These are phyloP conservation scores for Teunomyces kruisii DNA, from an alignment of 805 yeast species.

Conservation along the genomic window DNA sequence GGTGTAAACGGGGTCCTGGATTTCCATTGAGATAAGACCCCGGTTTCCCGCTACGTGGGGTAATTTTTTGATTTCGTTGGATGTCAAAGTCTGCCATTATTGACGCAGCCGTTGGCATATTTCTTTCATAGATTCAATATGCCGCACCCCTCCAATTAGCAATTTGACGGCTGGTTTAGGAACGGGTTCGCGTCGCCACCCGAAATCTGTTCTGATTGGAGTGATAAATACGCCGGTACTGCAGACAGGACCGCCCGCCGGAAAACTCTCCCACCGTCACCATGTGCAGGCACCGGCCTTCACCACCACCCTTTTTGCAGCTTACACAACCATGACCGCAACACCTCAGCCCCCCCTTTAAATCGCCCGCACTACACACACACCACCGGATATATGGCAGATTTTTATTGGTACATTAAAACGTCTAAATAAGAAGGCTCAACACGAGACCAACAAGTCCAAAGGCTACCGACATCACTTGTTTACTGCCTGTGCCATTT, in stretches of 20 bases:
- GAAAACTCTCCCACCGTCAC: too few species aligned
- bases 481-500: neutral
- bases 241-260: neutral
- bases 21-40: neutral
- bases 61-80: too few species aligned
- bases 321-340: neutral
- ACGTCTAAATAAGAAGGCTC: slow-evolving; percentile 2
- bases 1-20: neutral
- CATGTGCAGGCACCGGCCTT: too few species aligned
- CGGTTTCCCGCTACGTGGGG: neutral
- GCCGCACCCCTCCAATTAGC: slow-evolving; percentile 2
- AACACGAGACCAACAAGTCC: neutral
- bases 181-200: neutral
- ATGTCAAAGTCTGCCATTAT: too few species aligned
- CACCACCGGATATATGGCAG: too few species aligned
- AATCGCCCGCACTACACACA: too few species aligned
- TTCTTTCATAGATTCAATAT: neutral
- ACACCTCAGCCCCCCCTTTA: too few species aligned
- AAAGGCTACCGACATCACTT: neutral
- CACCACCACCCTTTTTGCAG: neutral
- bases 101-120: neutral
- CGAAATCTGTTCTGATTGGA: neutral
- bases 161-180: neutral
- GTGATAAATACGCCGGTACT: neutral
- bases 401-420: neutral